Base-by-base conservation (phyloP, 192 early-diverging fungal species). In the Coemansia sp. region DNA sequence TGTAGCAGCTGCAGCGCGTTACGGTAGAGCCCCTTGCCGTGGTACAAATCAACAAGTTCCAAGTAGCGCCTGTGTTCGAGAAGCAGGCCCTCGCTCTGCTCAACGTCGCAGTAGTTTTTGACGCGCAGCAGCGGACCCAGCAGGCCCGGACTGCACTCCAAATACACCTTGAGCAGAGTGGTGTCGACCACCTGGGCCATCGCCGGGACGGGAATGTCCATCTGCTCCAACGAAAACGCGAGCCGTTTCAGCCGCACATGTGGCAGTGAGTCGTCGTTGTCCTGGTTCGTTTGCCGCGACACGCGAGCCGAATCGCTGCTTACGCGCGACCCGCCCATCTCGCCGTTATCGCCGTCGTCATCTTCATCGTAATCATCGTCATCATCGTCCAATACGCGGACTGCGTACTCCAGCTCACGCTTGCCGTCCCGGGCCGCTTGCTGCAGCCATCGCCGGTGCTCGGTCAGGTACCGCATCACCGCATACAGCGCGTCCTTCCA, bases 31-130 rank as follows among this genome's bases (percentile, higher is more conserved):
- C 89, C 90, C 65, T 95, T 95, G 57, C 89, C 89, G 42, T 91
- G 83, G 71, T 97, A 99, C 47, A 99, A 81, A 58, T 96, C 95
- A n/a, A 97, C 88, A 12, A 99, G 71, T 73, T 96, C 95, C 29
- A 76, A 67, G 59, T 88, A 88, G 77, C 92, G 93, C 81, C 87
- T 83, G 56, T 84, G 81, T 29, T 89, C 84, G 28, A 88, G 69
- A 62, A 99, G 78, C 16, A 97, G 76, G 29, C 65, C 81, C 66
- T 95, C 95, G 45, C 86, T 86, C 48, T 90, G 86, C 59, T 91
- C 84, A 2, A 95, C 82, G 64, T 95, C 89, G 67, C 95, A 97
- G 35, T 71, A 32, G 71, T 89, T 86, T 63, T 95, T 97, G 0
- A 97, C 91, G 23, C 95, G 84, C 45, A 99, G 72, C n/a, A 99